Evolutionary conservation across 2,329 filamentous ascomycete genomes (phyloP).

Genomic region (Claviceps monticola): DNA sequence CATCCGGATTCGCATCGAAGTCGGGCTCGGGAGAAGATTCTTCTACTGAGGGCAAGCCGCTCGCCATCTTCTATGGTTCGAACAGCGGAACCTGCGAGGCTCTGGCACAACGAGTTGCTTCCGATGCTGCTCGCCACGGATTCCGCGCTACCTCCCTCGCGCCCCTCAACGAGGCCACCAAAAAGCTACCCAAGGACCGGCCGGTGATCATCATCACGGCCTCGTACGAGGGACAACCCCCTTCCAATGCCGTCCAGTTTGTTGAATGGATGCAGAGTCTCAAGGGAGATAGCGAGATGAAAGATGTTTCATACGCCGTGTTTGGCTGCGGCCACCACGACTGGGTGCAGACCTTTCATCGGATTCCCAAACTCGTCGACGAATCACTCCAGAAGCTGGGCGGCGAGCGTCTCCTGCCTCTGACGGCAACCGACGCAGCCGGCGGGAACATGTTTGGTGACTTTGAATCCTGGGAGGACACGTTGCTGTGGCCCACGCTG

Average conservation of each 20-base stretch:
- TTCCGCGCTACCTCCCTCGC: conserved; percentile 40
- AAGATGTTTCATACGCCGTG: conserved; percentile 48
- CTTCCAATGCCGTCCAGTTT: conserved; percentile 58
- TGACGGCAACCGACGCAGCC: conserved; percentile 46
- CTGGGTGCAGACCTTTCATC: conserved; percentile 51
- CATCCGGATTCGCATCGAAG: not conserved
- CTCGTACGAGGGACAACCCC: conserved; percentile 61
- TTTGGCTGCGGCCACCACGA: conserved; percentile 53
- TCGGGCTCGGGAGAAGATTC: not conserved
- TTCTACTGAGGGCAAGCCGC: conserved; percentile 20
- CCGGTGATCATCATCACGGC: conserved; percentile 56
- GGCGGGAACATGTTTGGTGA: conserved; percentile 52
- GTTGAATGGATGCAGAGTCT: conserved; percentile 49
- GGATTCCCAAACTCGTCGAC: conserved; percentile 50
- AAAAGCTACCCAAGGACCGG: conserved; percentile 42
- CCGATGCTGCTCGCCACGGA: conserved; percentile 43
- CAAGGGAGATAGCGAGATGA: conserved; percentile 31
- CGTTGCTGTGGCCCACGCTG: conserved; percentile 35
- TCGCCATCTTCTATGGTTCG: conserved; percentile 60
- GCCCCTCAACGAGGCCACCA: conserved; percentile 46
- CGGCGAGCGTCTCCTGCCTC: conserved; percentile 22
- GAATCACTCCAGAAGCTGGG: conserved; percentile 28
- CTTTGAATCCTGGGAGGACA: conserved; percentile 54
- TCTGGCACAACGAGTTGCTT: conserved; percentile 48
- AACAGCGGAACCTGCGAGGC: conserved; percentile 64